A percentile compares a stretch with the other conserved stretches of the same genome.
These are phyloP conservation scores for Aegilops sharonensis DNA, from an alignment of 176 grass and related monocot species.

Conservation along the genomic window DNA sequence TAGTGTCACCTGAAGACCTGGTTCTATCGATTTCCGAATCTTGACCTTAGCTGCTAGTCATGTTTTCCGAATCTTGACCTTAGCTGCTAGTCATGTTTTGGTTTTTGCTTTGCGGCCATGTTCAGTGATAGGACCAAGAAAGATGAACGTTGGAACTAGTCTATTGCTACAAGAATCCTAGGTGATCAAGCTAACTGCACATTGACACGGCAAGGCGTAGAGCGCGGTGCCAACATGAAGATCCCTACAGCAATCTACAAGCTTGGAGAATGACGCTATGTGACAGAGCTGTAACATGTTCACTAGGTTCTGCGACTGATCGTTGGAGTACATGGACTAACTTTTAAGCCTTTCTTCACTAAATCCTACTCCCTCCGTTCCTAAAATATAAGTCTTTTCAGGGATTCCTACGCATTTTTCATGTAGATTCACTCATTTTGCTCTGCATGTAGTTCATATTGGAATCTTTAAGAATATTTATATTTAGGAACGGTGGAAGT, in stretches of 20 bases:
- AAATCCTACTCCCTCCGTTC: no score
- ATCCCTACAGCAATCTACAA: neutral
- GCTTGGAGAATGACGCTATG: neutral
- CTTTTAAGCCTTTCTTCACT: neutral
- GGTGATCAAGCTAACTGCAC: no score
- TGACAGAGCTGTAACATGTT: neutral
- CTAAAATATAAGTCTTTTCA: no score
- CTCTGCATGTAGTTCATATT: no score
- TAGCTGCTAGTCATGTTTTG: neutral
- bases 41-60: neutral
- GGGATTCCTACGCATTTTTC: no score
- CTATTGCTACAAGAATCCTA: no score
- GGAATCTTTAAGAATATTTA: no score
- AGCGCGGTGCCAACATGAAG: neutral
- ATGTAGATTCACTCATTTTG: no score
- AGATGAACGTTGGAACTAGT: neutral
- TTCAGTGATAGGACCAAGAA: neutral
- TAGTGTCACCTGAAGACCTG: no score
- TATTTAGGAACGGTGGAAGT: no score
- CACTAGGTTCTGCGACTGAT: neutral
- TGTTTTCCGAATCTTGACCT: neutral
- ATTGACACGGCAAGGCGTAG: neutral
- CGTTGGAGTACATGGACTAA: no score
- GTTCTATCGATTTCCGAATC: no score
- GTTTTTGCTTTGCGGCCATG: neutral